Conservation (phyloP, 345 rosid genomes). For the Ceriops zippeliana region DNA sequence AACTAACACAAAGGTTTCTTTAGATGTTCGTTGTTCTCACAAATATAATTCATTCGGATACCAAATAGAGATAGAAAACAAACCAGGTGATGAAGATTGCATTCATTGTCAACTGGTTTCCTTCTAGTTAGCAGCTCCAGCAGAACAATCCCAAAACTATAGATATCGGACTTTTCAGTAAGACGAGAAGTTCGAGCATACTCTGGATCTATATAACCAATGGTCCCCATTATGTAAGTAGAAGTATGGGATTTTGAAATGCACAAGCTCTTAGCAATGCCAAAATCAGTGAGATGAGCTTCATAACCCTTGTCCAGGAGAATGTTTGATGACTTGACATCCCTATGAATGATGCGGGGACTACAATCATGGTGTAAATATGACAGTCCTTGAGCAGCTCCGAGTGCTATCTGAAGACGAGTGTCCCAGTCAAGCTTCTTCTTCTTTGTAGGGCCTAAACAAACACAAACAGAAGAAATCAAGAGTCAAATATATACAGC, state of each 20-base stretch:
- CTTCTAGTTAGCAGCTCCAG: constrained; percentile 87
- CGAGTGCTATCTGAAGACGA: constrained; percentile 75
- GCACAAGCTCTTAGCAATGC: constrained; percentile 87
- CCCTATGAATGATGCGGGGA: constrained; percentile 92
- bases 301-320: constrained; percentile 82
- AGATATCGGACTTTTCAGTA: constrained; percentile 94
- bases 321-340: constrained; percentile 88
- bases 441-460: constrained; percentile 68
- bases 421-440: constrained; percentile 82
- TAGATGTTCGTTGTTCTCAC: too few species aligned
- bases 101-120: constrained; percentile 87
- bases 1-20: too few species aligned
- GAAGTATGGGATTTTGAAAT: constrained; percentile 76
- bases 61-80: constrained; percentile 11
- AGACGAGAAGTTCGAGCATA: constrained; percentile 94
- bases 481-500: background rate
- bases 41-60: too few species aligned
- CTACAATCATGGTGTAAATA: constrained; percentile 95
- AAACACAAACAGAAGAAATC: background rate
- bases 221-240: constrained; percentile 87
- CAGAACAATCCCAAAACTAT: constrained; percentile 84
- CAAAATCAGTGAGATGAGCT: constrained; percentile 95
- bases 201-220: constrained; percentile 95
- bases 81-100: constrained; percentile 92
- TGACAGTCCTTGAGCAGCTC: constrained; percentile 90